These are phyloP conservation scores for Aspergillus chevalieri DNA, from an alignment of 2,329 filamentous ascomycete genomes.

Conservation along the genomic window DNA sequence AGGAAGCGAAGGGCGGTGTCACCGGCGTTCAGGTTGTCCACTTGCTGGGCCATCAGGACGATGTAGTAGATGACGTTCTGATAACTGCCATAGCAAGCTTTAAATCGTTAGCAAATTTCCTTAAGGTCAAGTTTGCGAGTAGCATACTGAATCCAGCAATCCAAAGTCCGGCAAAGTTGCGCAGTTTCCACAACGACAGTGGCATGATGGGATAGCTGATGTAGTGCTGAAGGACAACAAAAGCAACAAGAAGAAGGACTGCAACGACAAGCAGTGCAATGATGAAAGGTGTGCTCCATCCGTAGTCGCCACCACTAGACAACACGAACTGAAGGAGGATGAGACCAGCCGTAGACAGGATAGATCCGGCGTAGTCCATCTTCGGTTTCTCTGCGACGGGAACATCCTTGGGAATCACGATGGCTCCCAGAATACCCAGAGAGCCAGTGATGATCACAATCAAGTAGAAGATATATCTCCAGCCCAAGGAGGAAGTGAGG, in stretches of 20 bases:
- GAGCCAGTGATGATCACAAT: conserved; percentile 29
- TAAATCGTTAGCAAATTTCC: conserved; percentile 3
- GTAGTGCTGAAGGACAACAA: conserved; percentile 39
- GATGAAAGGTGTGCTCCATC: conserved; percentile 43
- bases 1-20: conserved; percentile 37
- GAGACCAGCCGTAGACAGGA: conserved; percentile 38
- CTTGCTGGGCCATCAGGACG: conserved; percentile 36
- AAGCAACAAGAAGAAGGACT: conserved; percentile 33
- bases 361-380: conserved; percentile 39
- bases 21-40: conserved; percentile 34
- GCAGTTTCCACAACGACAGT: conserved; percentile 40
- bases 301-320: conserved; percentile 42
- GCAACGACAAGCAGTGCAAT: conserved; percentile 37
- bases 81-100: conserved; percentile 39
- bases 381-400: conserved; percentile 27
- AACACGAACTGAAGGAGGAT: conserved; percentile 43
- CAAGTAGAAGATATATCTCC: conserved; percentile 36
- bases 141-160: conserved; percentile 37
- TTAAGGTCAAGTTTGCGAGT: fast-evolving
- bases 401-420: conserved; percentile 36
- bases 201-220: conserved; percentile 43
- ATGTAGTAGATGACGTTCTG: conserved; percentile 41
- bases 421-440: conserved; percentile 25
- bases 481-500: conserved; percentile 33
- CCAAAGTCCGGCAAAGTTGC: conserved; percentile 43